phyloP scores from a whole-genome alignment of 208 protist species.

The Trypanosoma congolense region DNA sequence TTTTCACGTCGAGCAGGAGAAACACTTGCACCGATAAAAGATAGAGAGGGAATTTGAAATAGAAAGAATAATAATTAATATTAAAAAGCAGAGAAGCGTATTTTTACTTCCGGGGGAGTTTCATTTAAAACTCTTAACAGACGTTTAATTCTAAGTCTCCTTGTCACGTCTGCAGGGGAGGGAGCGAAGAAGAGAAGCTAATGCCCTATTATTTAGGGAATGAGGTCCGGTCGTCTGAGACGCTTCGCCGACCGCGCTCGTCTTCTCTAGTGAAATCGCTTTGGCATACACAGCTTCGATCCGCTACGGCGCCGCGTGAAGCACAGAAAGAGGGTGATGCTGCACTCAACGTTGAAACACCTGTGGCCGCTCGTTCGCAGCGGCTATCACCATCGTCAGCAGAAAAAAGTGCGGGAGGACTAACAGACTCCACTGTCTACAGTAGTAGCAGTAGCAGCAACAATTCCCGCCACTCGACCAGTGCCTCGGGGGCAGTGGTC shows the following conservation, averaged over 20 bases:
- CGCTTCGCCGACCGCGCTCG: neutral
- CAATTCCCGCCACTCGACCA: neutral
- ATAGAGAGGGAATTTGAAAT: too few relatives aligned
- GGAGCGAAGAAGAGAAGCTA: neutral
- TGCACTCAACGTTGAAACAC: neutral
- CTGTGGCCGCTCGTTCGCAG: neutral
- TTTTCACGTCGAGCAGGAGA: too few relatives aligned
- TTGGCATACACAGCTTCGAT: constrained; percentile 22
- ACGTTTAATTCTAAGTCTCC: too few relatives aligned
- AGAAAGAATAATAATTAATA: too few relatives aligned
- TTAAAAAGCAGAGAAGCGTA: too few relatives aligned
- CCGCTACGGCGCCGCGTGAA: neutral
- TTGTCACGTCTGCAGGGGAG: too few relatives aligned
- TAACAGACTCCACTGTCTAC: neutral
- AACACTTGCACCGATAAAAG: too few relatives aligned
- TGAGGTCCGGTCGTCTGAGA: neutral
- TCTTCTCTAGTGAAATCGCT: constrained; percentile 22
- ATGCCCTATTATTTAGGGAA: constrained; percentile 13
- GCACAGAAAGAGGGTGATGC: neutral
- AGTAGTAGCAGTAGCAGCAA: neutral
- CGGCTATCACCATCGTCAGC: neutral
- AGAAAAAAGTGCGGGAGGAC: neutral
- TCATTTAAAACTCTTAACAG: too few relatives aligned
- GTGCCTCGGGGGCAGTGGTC: neutral
- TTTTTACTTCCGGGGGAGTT: too few relatives aligned